A percentile compares a stretch with the other conserved stretches of the same genome.
Evolutionary conservation across 177 flowering plant genomes (phyloP).

Genomic region (Vitis hybrid): DNA sequence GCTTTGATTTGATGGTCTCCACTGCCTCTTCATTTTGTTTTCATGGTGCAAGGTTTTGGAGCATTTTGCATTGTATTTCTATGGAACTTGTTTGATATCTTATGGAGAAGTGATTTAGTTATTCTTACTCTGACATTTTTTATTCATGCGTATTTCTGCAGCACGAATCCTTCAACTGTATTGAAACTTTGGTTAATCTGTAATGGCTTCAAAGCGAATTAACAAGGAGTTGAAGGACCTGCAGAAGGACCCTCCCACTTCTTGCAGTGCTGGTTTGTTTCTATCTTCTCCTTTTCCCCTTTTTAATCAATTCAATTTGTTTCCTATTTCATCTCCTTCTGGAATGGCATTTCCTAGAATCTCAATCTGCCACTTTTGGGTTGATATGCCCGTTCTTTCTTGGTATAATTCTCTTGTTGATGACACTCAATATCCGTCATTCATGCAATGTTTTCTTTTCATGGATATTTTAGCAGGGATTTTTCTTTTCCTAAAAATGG

Average conservation of each 20-base stretch:
- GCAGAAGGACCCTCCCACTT: slow-evolving; percentile 39
- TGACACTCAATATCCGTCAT: too few relatives aligned
- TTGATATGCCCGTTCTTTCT: not conserved
- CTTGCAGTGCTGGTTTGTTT: slow-evolving; percentile 38
- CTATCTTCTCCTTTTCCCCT: not conserved
- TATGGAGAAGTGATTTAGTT: not conserved
- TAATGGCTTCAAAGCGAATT: slow-evolving; percentile 35
- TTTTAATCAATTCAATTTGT: not conserved
- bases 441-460: too few relatives aligned
- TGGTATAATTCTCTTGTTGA: not conserved
- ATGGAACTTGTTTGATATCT: too few relatives aligned
- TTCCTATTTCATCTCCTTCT: not conserved
- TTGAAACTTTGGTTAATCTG: not conserved
- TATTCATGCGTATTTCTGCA: not conserved
- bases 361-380: not conserved
- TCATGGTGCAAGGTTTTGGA: too few relatives aligned
- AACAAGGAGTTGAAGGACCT: slow-evolving; percentile 42
- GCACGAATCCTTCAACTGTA: not conserved
- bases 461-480: too few relatives aligned
- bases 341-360: not conserved
- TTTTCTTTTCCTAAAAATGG: too few relatives aligned
- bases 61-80: too few relatives aligned
- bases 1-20: too few relatives aligned
- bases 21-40: too few relatives aligned
- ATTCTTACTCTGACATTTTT: not conserved